Base-by-base conservation (phyloP, 495 filamentous ascomycete genomes). In the Aspergillus steynii region DNA sequence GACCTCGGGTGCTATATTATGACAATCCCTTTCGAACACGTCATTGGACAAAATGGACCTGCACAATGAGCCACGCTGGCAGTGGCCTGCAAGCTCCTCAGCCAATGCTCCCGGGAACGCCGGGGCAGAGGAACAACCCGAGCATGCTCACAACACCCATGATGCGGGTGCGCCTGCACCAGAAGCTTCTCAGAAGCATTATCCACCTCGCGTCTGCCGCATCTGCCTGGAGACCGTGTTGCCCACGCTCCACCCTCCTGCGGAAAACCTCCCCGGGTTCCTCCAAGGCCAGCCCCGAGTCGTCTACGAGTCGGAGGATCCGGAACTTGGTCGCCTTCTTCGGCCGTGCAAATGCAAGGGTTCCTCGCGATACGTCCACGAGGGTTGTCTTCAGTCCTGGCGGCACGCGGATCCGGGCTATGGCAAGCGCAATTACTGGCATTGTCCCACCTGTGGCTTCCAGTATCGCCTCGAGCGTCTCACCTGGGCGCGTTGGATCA, bases 311-410 rank as follows among this genome's bases (percentile, higher is more conserved):
- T 94, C 92, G 1, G 78, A 84, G 53, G 91, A 80, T 59, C 85
- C 87, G n/a, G 84, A 89, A 58, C 77, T 84, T 37, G 93, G 92
- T 46, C 88, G 92, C 5, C 79, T 99, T n/a, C 82, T 99, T 53
- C 88, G 90, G 29, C 95, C 95, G 4, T 99, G 95, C 81, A 86
- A 87, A 73, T 99, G 95, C 80, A 94, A 90, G 76, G 95, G 95
- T 56, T 90, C 88, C 14, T 90, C 93, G 59, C 88, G 89, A 75
- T 97, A 96, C 78, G 93, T 98, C 37, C 95, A 99, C 72, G 91
- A 96, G 71, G 90, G 86, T n/a, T 99, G 95, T 72, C 80, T 99
- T 25, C 88, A 93, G 69, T 76, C 81, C 32, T 98, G 95, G 95
- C 88, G 95, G 60, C 80, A 88, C 54, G 80, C 89, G 9, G 86